phyloP scores from a whole-genome alignment of 768 basidiomycete genomes.

The Stropharia rugosoannulata region DNA sequence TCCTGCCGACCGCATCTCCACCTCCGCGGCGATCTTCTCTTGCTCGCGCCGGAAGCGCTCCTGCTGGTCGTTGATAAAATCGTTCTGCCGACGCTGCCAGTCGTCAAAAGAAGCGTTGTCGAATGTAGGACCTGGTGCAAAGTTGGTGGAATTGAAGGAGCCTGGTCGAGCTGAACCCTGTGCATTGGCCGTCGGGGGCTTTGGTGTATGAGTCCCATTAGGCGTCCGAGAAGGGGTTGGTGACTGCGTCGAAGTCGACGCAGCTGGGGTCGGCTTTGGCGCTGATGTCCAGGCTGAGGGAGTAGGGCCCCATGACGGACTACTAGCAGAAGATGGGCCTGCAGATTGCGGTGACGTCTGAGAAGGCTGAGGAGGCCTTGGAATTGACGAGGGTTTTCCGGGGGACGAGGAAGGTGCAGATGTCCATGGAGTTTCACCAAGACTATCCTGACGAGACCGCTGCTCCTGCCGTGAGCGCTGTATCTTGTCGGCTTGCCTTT shows the following conservation, averaged over 20 bases:
- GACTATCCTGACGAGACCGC: constrained; percentile 43
- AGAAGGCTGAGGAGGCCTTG: constrained; percentile 21
- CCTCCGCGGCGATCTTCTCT: constrained; percentile 57
- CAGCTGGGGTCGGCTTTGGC: constrained; percentile 24
- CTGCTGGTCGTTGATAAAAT: constrained; percentile 62
- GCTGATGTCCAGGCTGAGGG: constrained; percentile 30
- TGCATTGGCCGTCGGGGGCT: constrained; percentile 25
- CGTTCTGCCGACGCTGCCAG: constrained; percentile 62
- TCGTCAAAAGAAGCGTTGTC: constrained; percentile 31
- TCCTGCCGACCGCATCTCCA: constrained; percentile 49
- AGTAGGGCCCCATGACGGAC: constrained; percentile 28
- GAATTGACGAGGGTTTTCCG: constrained; percentile 12
- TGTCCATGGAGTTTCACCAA: constrained; percentile 27
- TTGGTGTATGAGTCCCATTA: constrained; percentile 19
- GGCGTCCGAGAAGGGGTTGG: constrained; percentile 3
- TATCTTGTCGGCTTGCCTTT: constrained; percentile 42
- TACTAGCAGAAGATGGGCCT: constrained; percentile 19
- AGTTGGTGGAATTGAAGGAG: constrained; percentile 32
- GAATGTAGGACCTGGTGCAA: constrained; percentile 29
- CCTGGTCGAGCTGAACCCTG: constrained; percentile 27
- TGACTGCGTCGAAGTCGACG: constrained; percentile 23
- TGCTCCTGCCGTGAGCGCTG: constrained; percentile 38
- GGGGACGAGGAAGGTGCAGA: not conserved
- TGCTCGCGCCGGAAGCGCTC: constrained; percentile 71
- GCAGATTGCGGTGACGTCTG: constrained; percentile 21